Evolutionary conservation across 163 green algal genomes (phyloP).

Genomic region (Trebouxiophyceae sp.): DNA sequence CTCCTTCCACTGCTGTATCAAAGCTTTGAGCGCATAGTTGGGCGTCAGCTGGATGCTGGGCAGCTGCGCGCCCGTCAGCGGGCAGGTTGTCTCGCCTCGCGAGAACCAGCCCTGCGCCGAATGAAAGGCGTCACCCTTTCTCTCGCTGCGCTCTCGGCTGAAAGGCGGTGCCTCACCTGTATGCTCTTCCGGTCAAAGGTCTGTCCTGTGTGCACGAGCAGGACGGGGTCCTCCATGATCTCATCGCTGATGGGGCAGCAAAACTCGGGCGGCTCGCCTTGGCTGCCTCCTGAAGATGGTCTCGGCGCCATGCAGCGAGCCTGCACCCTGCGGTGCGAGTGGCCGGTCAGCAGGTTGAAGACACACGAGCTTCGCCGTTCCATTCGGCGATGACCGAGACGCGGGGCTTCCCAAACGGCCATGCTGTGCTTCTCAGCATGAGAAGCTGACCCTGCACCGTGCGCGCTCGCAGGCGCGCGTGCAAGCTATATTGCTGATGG

Average conservation of each 20-base stretch:
- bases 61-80: background rate
- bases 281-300: background rate
- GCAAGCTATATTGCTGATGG: too few relatives aligned
- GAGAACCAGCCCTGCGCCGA: background rate
- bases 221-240: background rate
- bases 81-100: background rate
- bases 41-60: background rate
- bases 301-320: background rate
- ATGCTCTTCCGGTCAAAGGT: background rate
- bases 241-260: background rate
- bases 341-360: too few relatives aligned
- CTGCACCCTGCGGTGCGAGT: background rate
- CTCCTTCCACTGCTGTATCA: background rate
- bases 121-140: too few relatives aligned
- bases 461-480: too few relatives aligned
- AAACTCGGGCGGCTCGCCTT: background rate
- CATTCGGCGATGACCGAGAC: too few relatives aligned
- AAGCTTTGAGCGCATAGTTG: background rate
- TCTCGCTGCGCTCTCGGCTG: too few relatives aligned
- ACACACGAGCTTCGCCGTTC: too few relatives aligned
- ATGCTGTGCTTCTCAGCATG: too few relatives aligned
- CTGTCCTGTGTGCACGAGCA: background rate
- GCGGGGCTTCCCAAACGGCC: too few relatives aligned
- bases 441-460: too few relatives aligned
- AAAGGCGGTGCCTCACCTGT: too few relatives aligned